Evolutionary conservation across 106 monocot genomes (phyloP), one percentile per base, ranked within the genome.

Genomic region (Hemerocallis citrina): DNA sequence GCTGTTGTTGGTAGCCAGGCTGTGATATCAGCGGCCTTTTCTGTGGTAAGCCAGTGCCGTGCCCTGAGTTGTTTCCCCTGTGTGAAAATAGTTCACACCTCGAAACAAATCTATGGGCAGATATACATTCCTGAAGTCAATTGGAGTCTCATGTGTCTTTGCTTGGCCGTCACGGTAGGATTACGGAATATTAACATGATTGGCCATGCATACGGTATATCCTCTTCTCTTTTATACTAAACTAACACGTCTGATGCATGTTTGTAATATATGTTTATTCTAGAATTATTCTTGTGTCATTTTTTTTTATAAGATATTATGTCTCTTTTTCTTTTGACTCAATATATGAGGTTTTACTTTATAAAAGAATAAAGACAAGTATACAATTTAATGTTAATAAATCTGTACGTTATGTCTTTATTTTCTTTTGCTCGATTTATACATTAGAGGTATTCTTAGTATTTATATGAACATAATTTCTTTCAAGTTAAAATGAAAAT

Each of bases 1-100:
- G 76, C 82, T 8, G 61, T 88, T 6, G 87, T 88, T 43, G 87
- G 82, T 20, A 88, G 87, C 41, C 87, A 88, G 67, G 87, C 87
- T 24, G 87, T 67, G 34, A 87, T 87, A 31, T 79, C 87, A n/a
- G 81, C 87, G 22, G 73, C 82, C 34, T 87, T 87, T 47, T 87
- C 87, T 23, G 47, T 87, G 29, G 57, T 87, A 51, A 75, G 79
- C 62, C 87, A 87, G 63, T 87, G 87, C 37, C 67, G 79, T 44
- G 75, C 82, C 0, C 52, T 87, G 49, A 79, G 55, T 55, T 87
- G 82, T 56, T 82, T 87, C 70, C 87, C 87, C 48, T 78, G 48
- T 21, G 87, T 87, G 58, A 87, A 82, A 62, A 76, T 87, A 40
- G 61, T 87, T 12, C 87, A 87, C 24, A 87, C 82, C 29, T 87